Conservation (phyloP, 495 filamentous ascomycete species). For the Podospora pseudocomata region DNA sequence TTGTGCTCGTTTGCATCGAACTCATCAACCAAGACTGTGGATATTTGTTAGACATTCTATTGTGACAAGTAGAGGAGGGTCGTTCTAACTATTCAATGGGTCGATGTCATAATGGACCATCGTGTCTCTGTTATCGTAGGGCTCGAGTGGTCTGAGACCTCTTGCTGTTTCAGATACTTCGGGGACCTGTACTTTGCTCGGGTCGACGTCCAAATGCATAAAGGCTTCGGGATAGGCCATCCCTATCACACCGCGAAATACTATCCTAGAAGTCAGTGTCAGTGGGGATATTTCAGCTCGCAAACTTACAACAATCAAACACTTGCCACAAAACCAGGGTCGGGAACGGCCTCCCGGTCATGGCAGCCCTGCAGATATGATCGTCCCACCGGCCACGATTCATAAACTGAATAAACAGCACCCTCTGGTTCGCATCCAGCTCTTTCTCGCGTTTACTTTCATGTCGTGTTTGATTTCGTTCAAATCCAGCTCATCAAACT, state of each 20-base stretch:
- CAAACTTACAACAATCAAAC: conserved; percentile 18
- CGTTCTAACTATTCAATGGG: not conserved
- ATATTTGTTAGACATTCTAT: not conserved
- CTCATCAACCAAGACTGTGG: conserved; percentile 9
- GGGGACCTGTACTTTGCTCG: not conserved
- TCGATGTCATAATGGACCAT: conserved; percentile 19
- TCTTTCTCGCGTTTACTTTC: not conserved
- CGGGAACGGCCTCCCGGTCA: not conserved
- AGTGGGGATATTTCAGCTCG: not conserved
- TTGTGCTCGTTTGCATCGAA: conserved; percentile 8
- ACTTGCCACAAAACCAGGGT: conserved; percentile 14
- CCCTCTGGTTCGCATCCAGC: not conserved
- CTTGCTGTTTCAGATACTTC: conserved; percentile 5
- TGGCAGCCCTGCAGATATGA: conserved; percentile 7
- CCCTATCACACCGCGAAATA: conserved; percentile 16
- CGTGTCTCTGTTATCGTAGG: not conserved
- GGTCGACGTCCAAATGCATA: not conserved
- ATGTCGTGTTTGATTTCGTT: not conserved
- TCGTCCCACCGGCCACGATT: conserved; percentile 7
- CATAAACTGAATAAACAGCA: conserved; percentile 21
- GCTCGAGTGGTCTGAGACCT: not conserved
- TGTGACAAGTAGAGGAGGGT: not conserved
- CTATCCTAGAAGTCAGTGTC: not conserved
- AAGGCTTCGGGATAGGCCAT: conserved; percentile 18
- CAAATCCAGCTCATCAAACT: conserved; percentile 1